Percentiles rank a stretch among this genome's conserved stretches.
Evolutionary conservation across 2,329 filamentous ascomycete genomes (phyloP).

Genomic region (Scortechinia acanthostroma): DNA sequence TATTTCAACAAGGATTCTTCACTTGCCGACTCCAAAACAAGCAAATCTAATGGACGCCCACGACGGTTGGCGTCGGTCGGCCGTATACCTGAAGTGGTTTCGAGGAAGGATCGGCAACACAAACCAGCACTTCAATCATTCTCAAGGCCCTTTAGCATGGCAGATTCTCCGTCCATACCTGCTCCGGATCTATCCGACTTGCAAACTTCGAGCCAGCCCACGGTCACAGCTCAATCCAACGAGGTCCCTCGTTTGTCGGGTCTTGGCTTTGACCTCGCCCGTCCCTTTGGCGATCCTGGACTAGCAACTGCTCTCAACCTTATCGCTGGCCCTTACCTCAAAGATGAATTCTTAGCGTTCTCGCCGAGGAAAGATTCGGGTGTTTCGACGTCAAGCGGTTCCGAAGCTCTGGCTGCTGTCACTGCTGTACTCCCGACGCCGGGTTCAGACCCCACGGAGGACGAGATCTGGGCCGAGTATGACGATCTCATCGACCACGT

Average conservation of each 20-base stretch:
- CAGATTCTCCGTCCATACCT: constrained; percentile 25
- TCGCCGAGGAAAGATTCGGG: constrained; percentile 44
- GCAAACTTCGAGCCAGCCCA: too few relatives aligned
- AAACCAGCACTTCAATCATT: constrained; percentile 47
- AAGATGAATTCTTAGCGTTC: background rate
- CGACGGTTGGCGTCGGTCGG: constrained; percentile 49
- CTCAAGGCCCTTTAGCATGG: constrained; percentile 44
- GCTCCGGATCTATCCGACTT: too few relatives aligned
- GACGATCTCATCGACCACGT: constrained; percentile 58
- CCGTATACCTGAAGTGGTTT: constrained; percentile 52
- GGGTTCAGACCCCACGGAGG: constrained; percentile 36
- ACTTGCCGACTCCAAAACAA: constrained; percentile 17
- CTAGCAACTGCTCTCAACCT: background rate
- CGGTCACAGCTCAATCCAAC: constrained; percentile 11
- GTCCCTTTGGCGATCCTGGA: constrained; percentile 21
- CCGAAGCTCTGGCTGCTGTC: constrained; percentile 22
- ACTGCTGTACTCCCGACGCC: constrained; percentile 34
- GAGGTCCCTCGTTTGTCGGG: constrained; percentile 13
- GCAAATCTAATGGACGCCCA: constrained; percentile 20
- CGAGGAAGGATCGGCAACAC: constrained; percentile 40
- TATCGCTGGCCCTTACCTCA: background rate
- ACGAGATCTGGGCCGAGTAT: constrained; percentile 62
- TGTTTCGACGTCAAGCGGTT: constrained; percentile 46
- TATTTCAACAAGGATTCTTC: background rate
- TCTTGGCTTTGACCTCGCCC: constrained; percentile 14